These are phyloP conservation scores for Ascocoryne sarcoides DNA, from an alignment of 2,329 filamentous ascomycete genomes.

Conservation along the genomic window DNA sequence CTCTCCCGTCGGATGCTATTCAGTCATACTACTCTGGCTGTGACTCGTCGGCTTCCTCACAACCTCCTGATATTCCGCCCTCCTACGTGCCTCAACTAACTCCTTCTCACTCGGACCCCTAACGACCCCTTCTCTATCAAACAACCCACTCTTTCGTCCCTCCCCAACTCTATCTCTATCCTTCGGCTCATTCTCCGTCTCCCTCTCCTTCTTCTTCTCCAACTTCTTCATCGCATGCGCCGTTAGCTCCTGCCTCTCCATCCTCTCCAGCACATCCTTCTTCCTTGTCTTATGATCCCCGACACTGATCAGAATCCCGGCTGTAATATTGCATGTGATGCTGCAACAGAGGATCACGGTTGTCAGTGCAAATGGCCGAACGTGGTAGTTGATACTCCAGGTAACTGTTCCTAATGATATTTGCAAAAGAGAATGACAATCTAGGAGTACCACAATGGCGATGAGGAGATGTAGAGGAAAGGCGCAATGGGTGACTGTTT, in stretches of 20 bases:
- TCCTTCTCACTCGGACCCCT: not conserved
- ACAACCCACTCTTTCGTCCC: conserved; percentile 1
- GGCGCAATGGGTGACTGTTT: conserved; percentile 71
- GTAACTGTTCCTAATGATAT: conserved; percentile 71
- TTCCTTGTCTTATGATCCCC: conserved; percentile 72
- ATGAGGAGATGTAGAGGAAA: conserved; percentile 69
- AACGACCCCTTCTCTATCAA: not conserved
- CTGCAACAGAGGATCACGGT: conserved; percentile 74
- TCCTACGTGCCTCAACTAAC: no score
- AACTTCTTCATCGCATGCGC: conserved; percentile 44
- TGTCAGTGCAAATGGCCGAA: conserved; percentile 62
- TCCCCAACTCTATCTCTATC: not conserved
- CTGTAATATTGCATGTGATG: conserved; percentile 68
- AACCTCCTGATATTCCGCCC: no score
- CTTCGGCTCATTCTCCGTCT: conserved; percentile 2
- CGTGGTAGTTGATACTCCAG: conserved; percentile 66
- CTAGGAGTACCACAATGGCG: conserved; percentile 68
- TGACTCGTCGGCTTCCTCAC: no score
- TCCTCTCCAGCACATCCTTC: conserved; percentile 73
- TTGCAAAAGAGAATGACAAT: conserved; percentile 72
- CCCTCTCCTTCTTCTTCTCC: conserved; percentile 28
- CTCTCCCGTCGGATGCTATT: no score
- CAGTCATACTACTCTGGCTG: no score
- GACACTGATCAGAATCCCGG: conserved; percentile 66
- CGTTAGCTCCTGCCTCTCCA: conserved; percentile 70